Base-by-base conservation (phyloP, 305 asterid species). In the Galium porrigens region DNA sequence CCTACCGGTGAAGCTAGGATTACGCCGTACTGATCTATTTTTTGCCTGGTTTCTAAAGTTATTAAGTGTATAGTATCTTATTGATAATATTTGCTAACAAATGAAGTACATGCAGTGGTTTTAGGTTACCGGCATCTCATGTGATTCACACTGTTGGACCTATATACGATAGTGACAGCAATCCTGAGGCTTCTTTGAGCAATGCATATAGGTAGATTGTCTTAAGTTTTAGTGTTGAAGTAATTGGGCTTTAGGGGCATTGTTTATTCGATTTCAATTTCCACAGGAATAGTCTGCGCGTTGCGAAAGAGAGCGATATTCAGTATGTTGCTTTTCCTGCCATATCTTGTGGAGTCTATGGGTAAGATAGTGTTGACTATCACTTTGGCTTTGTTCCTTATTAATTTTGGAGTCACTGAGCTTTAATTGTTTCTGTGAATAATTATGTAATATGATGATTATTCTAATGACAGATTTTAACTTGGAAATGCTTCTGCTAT, bases 71-170 rank as follows among this genome's bases (percentile, higher is more conserved):
- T 15, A 34, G 12, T 42, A 8, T 18, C 22, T 11, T 65, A 48
- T 7, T 63, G 56, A 22, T 46, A 5, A 3, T 6, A 12, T 66
- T 36, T 72, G 59, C 77, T 78, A 41, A 76, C 64, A 33, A 54
- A 66, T 71, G 58, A 58, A 55, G 30, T 32, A 42, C 68, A 65
- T 72, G 71, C 80, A 91, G 98, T 77, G 98, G 92, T 48, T 91
- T 88, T 66, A 83, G 78, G 12, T 77, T 91, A 81, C 96, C 95
- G 59, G 90, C 92, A 46, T 88, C 98, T 72, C 92, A 88, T 77
- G 89, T 91, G 44, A 91, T 88, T 76, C 90, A 91, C 77, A 85
- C 98, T n/a, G 98, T 88, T 76, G 98, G 98, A 58, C 98, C 98
- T 2, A 77, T 91, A 61, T 88, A 91, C 71, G 82, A 81, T 66